Evolutionary conservation across 2,329 filamentous ascomycete genomes (phyloP), one percentile per base, ranked within the genome.

Genomic region (Arthroderma sp.): DNA sequence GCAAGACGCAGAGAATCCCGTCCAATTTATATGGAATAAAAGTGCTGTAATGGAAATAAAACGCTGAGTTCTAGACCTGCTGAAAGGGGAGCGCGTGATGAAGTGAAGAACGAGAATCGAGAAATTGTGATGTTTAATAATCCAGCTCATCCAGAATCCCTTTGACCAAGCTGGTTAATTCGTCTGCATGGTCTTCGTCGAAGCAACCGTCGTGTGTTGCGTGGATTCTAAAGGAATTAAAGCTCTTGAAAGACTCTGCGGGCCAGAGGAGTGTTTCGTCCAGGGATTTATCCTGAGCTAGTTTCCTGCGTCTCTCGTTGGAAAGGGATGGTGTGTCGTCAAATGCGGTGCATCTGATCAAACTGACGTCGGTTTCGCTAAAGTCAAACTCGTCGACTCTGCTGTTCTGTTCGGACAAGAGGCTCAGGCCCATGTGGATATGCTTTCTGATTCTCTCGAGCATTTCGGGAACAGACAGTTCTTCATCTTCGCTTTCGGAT

Each of bases 141-240:
- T 34, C 33, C 28, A 46, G 32, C 37, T 46, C 38, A 11, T 42
- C 39, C 31, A 46, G 32, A 22, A 46, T 31, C 6, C 30, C 22
- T 29, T 38, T 46, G 31, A 46, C 34, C 32, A 46, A 38, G 27
- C 27, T n/a, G 7, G 44, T 46, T n/a, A 46, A 29, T 37, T 42
- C 27, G n/a, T 36, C 38, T 9, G 44, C 44, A 15, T 46, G 39
- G 5, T 46, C 38, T 8, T 38, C 7, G 29, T 46, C 44, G n/a
- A 46, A 46, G 29, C 44, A 46, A 5, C 44, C 34, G 31, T 46
- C 44, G 27, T 46, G 44, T 30, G 44, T 42, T 11, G 30, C 39
- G n/a, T 46, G 34, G n/a, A 46, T 37, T 31, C 11, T 34, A 10
- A 46, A 29, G 11, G 40, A 36, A 9, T 31, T 34, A 36, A 46